Percentiles rank a stretch among this genome's conserved stretches.
phyloP scores from a whole-genome alignment of 2,329 filamentous ascomycete species.

The Stenocarpella maydis region DNA sequence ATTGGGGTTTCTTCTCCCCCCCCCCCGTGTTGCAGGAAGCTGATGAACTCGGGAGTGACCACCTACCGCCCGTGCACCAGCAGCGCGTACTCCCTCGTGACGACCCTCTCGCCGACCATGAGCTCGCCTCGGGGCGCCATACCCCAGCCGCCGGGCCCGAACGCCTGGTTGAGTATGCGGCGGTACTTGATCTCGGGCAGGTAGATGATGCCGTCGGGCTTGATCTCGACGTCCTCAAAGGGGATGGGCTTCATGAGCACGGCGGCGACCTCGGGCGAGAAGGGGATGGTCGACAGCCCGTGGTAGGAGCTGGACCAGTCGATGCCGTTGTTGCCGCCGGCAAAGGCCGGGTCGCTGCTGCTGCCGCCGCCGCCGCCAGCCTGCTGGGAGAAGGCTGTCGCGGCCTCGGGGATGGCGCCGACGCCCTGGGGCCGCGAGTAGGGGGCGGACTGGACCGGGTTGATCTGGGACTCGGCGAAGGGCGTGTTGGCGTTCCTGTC shows the following conservation, averaged over 20 bases:
- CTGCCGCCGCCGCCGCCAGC: background rate
- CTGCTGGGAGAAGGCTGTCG: constrained; percentile 29
- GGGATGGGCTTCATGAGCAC: constrained; percentile 74
- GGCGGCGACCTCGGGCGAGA: constrained; percentile 73
- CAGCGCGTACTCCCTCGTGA: constrained; percentile 92
- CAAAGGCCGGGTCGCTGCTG: constrained; percentile 20
- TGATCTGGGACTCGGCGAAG: constrained; percentile 29
- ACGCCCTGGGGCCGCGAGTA: constrained; percentile 28
- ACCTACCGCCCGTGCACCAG: constrained; percentile 84
- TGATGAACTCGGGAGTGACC: background rate
- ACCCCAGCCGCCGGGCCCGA: constrained; percentile 96
- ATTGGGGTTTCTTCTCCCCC: too few species aligned
- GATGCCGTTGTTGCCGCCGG: constrained; percentile 44
- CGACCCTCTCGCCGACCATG: constrained; percentile 80
- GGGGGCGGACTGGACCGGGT: constrained; percentile 21
- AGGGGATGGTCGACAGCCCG: constrained; percentile 75
- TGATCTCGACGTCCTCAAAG: constrained; percentile 87
- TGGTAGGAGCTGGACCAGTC: constrained; percentile 90
- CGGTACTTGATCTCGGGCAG: constrained; percentile 98
- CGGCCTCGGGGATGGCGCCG: constrained; percentile 29
- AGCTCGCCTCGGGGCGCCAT: constrained; percentile 87
- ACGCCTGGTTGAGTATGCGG: constrained; percentile 86
- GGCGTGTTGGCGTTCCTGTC: constrained; percentile 30
- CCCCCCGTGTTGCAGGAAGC: too few species aligned
- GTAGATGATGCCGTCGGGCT: constrained; percentile 96